Percentiles rank a stretch among this genome's conserved stretches.
These are phyloP conservation scores for Fusarium pseudograminearum DNA, from an alignment of 2,329 filamentous ascomycete species.

Conservation along the genomic window DNA sequence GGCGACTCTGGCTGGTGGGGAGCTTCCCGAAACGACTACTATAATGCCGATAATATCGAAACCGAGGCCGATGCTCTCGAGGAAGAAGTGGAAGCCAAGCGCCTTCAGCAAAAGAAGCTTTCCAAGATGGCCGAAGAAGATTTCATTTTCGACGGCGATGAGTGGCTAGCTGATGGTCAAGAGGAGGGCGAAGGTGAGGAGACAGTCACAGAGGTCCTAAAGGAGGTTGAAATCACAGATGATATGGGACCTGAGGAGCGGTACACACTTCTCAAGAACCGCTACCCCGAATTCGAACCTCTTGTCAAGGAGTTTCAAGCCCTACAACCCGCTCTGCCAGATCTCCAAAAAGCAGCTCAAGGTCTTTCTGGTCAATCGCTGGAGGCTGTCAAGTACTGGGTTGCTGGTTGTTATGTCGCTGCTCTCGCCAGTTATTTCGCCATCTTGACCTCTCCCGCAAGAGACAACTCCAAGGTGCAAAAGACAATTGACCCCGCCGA, in stretches of 20 bases:
- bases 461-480: slow-evolving; percentile 64
- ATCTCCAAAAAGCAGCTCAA: slow-evolving; percentile 69
- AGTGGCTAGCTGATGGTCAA: slow-evolving; percentile 76
- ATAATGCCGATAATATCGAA: slow-evolving; percentile 82
- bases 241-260: slow-evolving; percentile 82
- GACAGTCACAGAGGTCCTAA: slow-evolving; percentile 87
- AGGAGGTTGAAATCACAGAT: slow-evolving; percentile 83
- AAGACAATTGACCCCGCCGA: slow-evolving; percentile 80
- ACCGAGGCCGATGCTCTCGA: slow-evolving; percentile 80
- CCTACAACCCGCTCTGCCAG: slow-evolving; percentile 74
- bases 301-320: slow-evolving; percentile 82
- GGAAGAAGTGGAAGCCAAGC: slow-evolving; percentile 90
- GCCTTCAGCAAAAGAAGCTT: slow-evolving; percentile 91
- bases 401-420: slow-evolving; percentile 87
- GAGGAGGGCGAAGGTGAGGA: slow-evolving; percentile 65
- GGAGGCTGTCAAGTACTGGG: slow-evolving; percentile 79
- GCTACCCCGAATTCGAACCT: slow-evolving; percentile 93
- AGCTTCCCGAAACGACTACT: slow-evolving; percentile 88
- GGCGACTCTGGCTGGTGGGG: slow-evolving; percentile 83
- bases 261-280: slow-evolving; percentile 77
- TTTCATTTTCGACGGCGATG: slow-evolving; percentile 90
- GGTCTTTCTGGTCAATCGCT: slow-evolving; percentile 64
- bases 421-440: slow-evolving; percentile 94
- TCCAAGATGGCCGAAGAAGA: slow-evolving; percentile 90
- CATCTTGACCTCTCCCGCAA: slow-evolving; percentile 83